These are phyloP conservation scores for Coemansia erecta DNA, from an alignment of 192 early-diverging fungal species.

Conservation along the genomic window DNA sequence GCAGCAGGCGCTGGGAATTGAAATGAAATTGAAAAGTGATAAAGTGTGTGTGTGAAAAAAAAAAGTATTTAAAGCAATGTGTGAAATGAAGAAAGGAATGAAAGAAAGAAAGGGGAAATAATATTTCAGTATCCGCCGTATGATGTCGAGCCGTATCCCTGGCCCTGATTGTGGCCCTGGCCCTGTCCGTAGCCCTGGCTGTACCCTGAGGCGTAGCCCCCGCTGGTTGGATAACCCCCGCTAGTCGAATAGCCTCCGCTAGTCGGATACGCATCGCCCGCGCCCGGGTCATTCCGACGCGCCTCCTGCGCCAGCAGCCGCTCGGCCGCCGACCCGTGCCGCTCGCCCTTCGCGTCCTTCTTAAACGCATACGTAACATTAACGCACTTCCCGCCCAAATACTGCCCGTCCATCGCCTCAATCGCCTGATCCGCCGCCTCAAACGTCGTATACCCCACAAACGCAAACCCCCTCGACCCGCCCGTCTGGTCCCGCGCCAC, in stretches of 20 bases:
- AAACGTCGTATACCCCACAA: slow-evolving; percentile 90
- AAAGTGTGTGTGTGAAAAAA: not conserved
- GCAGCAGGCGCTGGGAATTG: too few relatives aligned
- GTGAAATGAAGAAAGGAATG: slow-evolving; percentile 4
- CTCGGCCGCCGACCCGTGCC: slow-evolving; percentile 93
- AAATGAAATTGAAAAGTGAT: not conserved
- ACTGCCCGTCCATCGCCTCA: slow-evolving; percentile 97
- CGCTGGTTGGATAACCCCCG: too few relatives aligned
- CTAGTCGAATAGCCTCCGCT: too few relatives aligned
- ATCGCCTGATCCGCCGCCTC: slow-evolving; percentile 95
- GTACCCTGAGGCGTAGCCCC: too few relatives aligned
- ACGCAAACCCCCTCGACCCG: slow-evolving; percentile 90
- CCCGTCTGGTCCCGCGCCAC: slow-evolving; percentile 84
- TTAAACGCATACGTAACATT: slow-evolving; percentile 92
- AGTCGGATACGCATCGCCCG: too few relatives aligned
- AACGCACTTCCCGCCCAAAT: slow-evolving; percentile 90
- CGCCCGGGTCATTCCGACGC: slow-evolving; percentile 63
- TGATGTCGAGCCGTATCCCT: too few relatives aligned
- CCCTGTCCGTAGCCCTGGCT: too few relatives aligned
- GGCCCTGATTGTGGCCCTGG: too few relatives aligned
- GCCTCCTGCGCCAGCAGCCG: slow-evolving; percentile 89
- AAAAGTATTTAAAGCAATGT: slow-evolving; percentile 6
- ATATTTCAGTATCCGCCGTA: not conserved
- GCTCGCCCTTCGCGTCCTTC: slow-evolving; percentile 97
- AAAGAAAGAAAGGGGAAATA: slow-evolving; percentile 1